Conservation (phyloP, 805 yeast species). For the Starmera amethionina region DNA sequence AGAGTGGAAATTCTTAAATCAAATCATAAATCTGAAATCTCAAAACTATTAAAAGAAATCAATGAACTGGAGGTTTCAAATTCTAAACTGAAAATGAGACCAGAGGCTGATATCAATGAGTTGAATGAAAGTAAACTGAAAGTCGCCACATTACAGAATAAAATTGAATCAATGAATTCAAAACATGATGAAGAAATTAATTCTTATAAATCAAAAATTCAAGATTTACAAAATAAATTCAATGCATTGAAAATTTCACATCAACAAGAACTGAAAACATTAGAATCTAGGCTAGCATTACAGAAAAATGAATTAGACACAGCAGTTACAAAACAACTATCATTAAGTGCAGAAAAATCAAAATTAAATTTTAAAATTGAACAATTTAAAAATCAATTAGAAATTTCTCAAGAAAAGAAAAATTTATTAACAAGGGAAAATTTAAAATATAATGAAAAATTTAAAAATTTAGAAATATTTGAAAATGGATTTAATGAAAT, state of each 20-base stretch:
- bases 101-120: too few relatives aligned
- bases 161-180: too few relatives aligned
- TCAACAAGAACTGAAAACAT: too few relatives aligned
- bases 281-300: too few relatives aligned
- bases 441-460: constrained; percentile 17
- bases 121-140: too few relatives aligned
- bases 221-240: too few relatives aligned
- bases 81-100: neutral
- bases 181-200: too few relatives aligned
- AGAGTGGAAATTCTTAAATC: constrained; percentile 12
- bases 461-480: constrained; percentile 18
- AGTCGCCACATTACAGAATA: too few relatives aligned
- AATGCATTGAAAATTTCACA: too few relatives aligned
- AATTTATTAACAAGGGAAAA: constrained; percentile 30
- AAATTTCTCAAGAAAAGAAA: constrained; percentile 24
- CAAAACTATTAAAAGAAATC: constrained; percentile 6
- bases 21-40: constrained; percentile 8
- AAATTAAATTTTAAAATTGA: constrained; percentile 32
- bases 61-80: constrained; percentile 5
- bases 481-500: constrained; percentile 35
- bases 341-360: constrained; percentile 33
- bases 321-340: constrained; percentile 34
- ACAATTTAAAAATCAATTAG: constrained; percentile 28
- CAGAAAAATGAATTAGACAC: constrained; percentile 21
- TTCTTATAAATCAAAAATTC: too few relatives aligned